Conservation (phyloP, 495 filamentous ascomycete genomes). For the Penicillium canescens region DNA sequence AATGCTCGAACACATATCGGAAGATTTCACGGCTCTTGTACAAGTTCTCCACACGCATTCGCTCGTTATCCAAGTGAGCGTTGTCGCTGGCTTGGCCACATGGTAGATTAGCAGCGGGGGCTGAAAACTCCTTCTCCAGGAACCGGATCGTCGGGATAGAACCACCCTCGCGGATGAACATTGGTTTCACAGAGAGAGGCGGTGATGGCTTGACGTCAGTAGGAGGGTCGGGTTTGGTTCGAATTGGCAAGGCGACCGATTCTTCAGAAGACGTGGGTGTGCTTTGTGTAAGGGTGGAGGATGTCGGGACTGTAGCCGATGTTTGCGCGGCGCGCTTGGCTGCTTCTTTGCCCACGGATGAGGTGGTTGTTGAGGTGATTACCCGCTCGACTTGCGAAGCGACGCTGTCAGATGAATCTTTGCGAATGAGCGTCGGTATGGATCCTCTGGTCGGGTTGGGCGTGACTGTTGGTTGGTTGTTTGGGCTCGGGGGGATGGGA, state of each 20-base stretch:
- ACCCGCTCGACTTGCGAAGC: slow-evolving; percentile 49
- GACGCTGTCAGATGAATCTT: slow-evolving; percentile 45
- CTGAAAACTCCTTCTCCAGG: slow-evolving; percentile 90
- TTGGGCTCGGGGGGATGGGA: slow-evolving; percentile 13
- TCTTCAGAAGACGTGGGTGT: slow-evolving; percentile 24
- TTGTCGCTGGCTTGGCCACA: slow-evolving; percentile 94
- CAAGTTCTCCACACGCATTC: slow-evolving; percentile 81
- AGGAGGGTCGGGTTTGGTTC: slow-evolving; percentile 15
- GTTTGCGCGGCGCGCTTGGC: slow-evolving; percentile 37
- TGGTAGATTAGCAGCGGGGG: slow-evolving; percentile 89
- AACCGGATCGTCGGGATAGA: slow-evolving; percentile 93
- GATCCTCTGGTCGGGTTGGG: slow-evolving; percentile 13
- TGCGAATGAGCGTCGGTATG: slow-evolving; percentile 28
- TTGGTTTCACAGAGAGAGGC: slow-evolving; percentile 33
- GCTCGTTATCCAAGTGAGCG: slow-evolving; percentile 94
- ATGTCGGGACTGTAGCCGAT: slow-evolving; percentile 51
- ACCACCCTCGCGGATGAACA: slow-evolving; percentile 95
- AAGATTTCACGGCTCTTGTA: slow-evolving; percentile 93
- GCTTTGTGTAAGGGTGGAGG: slow-evolving; percentile 56
- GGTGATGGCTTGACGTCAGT: neutral
- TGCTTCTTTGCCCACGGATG: slow-evolving; percentile 35
- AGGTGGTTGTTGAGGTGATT: slow-evolving; percentile 45
- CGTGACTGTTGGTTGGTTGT: slow-evolving; percentile 14
- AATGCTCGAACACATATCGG: slow-evolving; percentile 73
- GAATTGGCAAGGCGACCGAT: slow-evolving; percentile 17